Evolutionary conservation across 1,139 yeast species (phyloP).

Genomic region (Saccharomyces hybrid): DNA sequence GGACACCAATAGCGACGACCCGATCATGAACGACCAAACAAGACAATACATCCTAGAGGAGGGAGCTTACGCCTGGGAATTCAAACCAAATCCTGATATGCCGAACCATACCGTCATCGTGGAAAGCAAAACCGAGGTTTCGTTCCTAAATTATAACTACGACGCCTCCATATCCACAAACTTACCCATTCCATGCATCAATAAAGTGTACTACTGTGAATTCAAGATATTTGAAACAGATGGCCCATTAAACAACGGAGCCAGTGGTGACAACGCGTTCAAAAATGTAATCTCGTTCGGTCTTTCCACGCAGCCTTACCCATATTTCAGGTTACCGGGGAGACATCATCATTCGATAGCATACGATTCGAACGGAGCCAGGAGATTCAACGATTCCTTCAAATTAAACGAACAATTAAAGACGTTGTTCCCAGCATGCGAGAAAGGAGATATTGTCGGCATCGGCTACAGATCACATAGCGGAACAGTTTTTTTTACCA

Average conservation of each 20-base stretch:
- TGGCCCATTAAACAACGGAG: conserved; percentile 32
- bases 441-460: conserved; percentile 67
- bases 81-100: conserved; percentile 60
- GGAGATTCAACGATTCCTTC: conserved; percentile 76
- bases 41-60: conserved; percentile 64
- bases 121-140: conserved; percentile 67
- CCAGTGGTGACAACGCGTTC: conserved; percentile 30
- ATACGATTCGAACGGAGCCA: conserved; percentile 76
- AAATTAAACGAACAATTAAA: conserved; percentile 43
- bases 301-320: conserved; percentile 81
- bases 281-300: conserved; percentile 54
- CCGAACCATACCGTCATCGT: conserved; percentile 56
- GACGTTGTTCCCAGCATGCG: conserved; percentile 62
- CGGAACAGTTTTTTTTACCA: conserved; percentile 60
- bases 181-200: conserved; percentile 76
- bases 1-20: conserved; percentile 37
- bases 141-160: conserved; percentile 58
- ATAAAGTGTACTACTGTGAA: conserved; percentile 89
- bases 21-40: conserved; percentile 46
- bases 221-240: conserved; percentile 52
- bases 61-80: conserved; percentile 92
- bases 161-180: conserved; percentile 79
- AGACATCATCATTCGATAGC: conserved; percentile 73
- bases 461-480: conserved; percentile 54
- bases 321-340: conserved; percentile 75